Percentiles rank a stretch among this genome's conserved stretches.
Conservation (phyloP, 805 yeast species). For the Candida endomychidarum region DNA sequence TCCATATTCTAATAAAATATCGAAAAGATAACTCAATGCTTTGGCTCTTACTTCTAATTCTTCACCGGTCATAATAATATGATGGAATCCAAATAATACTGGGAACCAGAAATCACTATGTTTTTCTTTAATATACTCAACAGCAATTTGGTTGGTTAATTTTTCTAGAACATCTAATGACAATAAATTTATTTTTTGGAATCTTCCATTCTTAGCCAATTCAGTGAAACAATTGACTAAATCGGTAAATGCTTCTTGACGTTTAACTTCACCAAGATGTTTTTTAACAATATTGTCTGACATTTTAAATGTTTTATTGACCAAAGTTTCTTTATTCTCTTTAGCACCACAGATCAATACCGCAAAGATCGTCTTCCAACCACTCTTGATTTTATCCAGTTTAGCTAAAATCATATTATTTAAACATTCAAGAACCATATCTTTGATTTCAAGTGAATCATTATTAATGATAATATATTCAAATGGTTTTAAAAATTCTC, state of each 20-base stretch:
- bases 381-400: conserved; percentile 75
- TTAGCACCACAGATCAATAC: conserved; percentile 74
- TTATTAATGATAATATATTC: conserved; percentile 73
- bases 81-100: conserved; percentile 78
- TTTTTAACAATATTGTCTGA: conserved; percentile 61
- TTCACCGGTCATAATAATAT: conserved; percentile 87
- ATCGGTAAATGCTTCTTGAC: conserved; percentile 67
- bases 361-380: conserved; percentile 89
- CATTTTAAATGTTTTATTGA: conserved; percentile 61
- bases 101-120: conserved; percentile 68
- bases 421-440: conserved; percentile 87
- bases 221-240: conserved; percentile 75
- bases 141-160: conserved; percentile 60
- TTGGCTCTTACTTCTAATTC: conserved; percentile 92
- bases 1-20: conserved; percentile 77
- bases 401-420: conserved; percentile 80
- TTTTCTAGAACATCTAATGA: conserved; percentile 72
- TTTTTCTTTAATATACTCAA: conserved; percentile 38
- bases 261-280: conserved; percentile 59
- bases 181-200: conserved; percentile 77
- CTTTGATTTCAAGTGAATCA: conserved; percentile 68
- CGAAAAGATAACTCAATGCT: conserved; percentile 81
- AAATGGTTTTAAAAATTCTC: conserved; percentile 89
- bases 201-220: conserved; percentile 79
- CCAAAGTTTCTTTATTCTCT: conserved; percentile 56